Evolutionary conservation across 768 basidiomycete genomes (phyloP).

Genomic region (Hebeloma cylindrosporum): DNA sequence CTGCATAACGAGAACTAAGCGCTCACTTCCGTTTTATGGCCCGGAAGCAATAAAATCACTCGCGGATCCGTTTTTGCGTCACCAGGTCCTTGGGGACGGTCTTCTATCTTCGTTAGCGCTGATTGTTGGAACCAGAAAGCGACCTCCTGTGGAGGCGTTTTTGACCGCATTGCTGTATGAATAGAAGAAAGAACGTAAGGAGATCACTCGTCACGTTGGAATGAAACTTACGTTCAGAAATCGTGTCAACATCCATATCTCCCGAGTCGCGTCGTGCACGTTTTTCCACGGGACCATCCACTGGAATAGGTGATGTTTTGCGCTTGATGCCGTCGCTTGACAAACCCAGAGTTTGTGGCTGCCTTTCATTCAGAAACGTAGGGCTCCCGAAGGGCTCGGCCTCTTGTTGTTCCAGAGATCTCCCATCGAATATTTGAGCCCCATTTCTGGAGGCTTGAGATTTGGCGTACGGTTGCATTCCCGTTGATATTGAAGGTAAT

Average conservation of each 20-base stretch:
- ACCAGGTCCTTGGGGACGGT: constrained; percentile 39
- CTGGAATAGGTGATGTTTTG: constrained; percentile 50
- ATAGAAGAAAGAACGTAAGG: constrained; percentile 2
- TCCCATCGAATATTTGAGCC: too few species aligned
- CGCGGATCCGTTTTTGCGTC: constrained; percentile 43
- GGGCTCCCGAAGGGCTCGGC: too few species aligned
- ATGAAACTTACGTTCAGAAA: constrained; percentile 29
- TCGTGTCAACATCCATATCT: constrained; percentile 46
- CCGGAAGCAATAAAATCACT: constrained; percentile 47
- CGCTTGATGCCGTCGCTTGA: constrained; percentile 52
- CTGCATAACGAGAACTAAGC: neutral
- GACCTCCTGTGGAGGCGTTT: too few species aligned
- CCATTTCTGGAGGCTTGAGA: constrained; percentile 17
- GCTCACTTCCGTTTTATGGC: constrained; percentile 63
- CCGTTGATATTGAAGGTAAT: constrained; percentile 7
- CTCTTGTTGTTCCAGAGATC: too few species aligned
- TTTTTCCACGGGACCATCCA: constrained; percentile 61
- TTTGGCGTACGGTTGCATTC: constrained; percentile 9
- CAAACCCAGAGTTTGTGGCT: too few species aligned
- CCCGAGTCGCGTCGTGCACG: constrained; percentile 53
- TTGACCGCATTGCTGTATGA: neutral
- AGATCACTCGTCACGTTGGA: constrained; percentile 1
- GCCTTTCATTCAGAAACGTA: too few species aligned
- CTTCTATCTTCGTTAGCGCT: constrained; percentile 33
- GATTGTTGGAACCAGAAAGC: too few species aligned